Evolutionary conservation across 2,329 filamentous ascomycete genomes (phyloP), one percentile per base, ranked within the genome.

Genomic region (Falciphora oryzae): DNA sequence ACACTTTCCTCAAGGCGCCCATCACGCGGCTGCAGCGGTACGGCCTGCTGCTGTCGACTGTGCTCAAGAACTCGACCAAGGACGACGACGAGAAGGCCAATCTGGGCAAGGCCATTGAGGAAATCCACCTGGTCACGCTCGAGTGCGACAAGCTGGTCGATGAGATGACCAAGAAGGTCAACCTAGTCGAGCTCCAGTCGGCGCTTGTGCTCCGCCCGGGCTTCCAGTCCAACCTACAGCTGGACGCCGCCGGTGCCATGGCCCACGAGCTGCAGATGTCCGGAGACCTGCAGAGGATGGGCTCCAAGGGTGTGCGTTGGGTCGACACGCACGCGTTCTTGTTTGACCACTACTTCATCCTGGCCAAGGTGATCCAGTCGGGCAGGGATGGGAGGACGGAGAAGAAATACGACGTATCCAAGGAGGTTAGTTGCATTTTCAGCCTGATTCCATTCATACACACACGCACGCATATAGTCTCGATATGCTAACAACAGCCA

Each of bases 341-440:
- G 0, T 98, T 99, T 73, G 96, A 99, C 72, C 93, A 99, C 76
- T 99, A 97, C 75, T 83, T 99, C 53, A 93, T 99, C 44, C 79
- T 99, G 59, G 91, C 95, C 56, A 99, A 99, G 79, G 83, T 92
- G 10, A 82, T 88, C 4, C 81, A 84, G 14, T 81, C 87, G 59
- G 44, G 44, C 22, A 92, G 93, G 71, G 85, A 88, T 59, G 83
- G 87, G 59, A 86, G 85, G 61, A 85, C 85, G n/a, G 84, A 89
- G 64, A 95, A 90, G 77, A 92, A 91, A 70, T 99, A 95, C 70
- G 95, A 99, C 75, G 94, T 99, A 38, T 97, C 93, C 0, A 93
- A 96, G 75, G 83, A 96, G 76, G 88, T 90, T 77, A 77, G 84
- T 71, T 27, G 31, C 61, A 67, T 25, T 31, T 56, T 13, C n/a